Conservation (phyloP, 768 basidiomycete genomes). For the Russula brevipes region DNA sequence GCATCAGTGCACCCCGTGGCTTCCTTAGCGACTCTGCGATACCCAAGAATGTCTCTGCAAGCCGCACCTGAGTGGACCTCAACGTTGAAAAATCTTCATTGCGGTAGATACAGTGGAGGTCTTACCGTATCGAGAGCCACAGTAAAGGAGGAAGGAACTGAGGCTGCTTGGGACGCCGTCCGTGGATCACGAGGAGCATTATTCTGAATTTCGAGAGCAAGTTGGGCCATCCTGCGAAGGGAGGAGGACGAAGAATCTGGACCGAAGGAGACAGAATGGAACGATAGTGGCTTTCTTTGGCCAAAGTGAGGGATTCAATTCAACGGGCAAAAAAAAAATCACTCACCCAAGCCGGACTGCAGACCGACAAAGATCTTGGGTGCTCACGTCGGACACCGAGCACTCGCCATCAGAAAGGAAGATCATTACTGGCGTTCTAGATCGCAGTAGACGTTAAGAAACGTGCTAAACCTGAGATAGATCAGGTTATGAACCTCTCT, state of each 20-base stretch:
- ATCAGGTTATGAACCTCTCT: slow-evolving; percentile 36
- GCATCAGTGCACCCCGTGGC: too few species aligned
- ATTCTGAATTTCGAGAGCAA: slow-evolving; percentile 25
- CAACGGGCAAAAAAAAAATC: neutral
- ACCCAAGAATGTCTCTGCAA: slow-evolving; percentile 22
- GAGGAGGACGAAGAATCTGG: slow-evolving; percentile 27
- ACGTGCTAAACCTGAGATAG: too few species aligned
- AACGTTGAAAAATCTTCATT: neutral
- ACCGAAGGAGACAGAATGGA: slow-evolving; percentile 56
- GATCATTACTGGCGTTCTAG: too few species aligned
- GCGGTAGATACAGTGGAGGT: neutral
- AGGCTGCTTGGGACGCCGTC: neutral
- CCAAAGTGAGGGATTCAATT: neutral
- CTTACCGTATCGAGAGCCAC: slow-evolving; percentile 16
- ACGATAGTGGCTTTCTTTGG: slow-evolving; percentile 49
- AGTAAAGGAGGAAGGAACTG: slow-evolving; percentile 35
- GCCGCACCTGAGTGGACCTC: slow-evolving; percentile 37
- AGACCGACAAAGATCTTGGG: slow-evolving; percentile 40
- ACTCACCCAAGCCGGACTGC: slow-evolving; percentile 43
- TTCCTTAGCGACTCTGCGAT: slow-evolving; percentile 31
- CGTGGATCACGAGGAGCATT: slow-evolving; percentile 39
- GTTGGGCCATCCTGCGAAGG: slow-evolving; percentile 47
- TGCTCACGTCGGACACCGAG: slow-evolving; percentile 34
- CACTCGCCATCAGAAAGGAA: too few species aligned
- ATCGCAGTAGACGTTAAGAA: too few species aligned